Evolutionary conservation across 148 eudicot genomes (phyloP).

Genomic region (Rhododendron griersonianum): DNA sequence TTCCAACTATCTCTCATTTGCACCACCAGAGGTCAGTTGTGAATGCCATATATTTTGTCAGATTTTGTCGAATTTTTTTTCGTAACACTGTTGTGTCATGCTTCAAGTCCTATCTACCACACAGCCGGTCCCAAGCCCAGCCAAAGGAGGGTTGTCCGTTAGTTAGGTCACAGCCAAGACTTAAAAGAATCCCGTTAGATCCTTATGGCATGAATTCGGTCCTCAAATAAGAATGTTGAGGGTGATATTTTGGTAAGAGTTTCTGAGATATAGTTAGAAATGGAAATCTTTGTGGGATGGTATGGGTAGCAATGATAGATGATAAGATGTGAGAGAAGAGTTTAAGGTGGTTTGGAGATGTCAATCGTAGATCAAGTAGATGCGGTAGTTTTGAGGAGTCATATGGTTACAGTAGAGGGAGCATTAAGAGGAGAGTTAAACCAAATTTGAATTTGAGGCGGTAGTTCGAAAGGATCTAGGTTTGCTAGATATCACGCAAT

Average conservation of each 20-base stretch:
- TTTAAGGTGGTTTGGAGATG: not conserved
- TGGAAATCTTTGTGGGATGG: not conserved
- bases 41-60: not conserved
- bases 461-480: not conserved
- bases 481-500: not conserved
- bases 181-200: not conserved
- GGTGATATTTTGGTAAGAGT: no score
- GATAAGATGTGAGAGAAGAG: not conserved
- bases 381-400: not conserved
- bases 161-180: not conserved
- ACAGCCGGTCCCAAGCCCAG: not conserved
- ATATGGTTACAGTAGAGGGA: not conserved
- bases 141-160: not conserved
- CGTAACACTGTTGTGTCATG: not conserved
- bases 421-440: not conserved
- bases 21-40: conserved; percentile 84
- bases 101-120: not conserved
- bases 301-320: not conserved
- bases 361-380: not conserved
- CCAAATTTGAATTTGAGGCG: not conserved
- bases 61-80: not conserved
- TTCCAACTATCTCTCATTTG: conserved; percentile 74
- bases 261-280: no score
- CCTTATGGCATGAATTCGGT: no score
- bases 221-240: no score